Base-by-base conservation (phyloP, 2,329 filamentous ascomycete species). In the Sarocladium oryzae region DNA sequence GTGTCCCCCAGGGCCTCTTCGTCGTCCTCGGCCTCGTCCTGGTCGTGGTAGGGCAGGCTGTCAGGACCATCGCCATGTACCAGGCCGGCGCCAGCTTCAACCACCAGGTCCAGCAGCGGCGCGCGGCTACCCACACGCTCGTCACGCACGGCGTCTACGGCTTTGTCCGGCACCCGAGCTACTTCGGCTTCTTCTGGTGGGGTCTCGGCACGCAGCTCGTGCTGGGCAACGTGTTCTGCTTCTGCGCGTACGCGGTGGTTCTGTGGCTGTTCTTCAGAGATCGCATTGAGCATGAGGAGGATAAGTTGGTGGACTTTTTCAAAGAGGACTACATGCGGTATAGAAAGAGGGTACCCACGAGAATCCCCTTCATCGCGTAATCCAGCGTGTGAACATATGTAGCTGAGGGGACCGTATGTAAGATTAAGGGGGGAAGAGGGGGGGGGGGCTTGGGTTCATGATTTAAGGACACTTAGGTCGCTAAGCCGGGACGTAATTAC, bases 181-280 rank as follows among this genome's bases (percentile, higher is more conserved):
- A 99, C 69, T 96, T 97, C 72, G 93, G 92, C 3, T 99, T 96
- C 73, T 99, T 96, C 69, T 97, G 90, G 84, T 99, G 92, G 92
- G 89, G 88, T 0, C 63, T 97, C n/a, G 93, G 93, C 4, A 96
- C 91, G 11, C 93, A 99, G 74, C 63, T 97, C 38, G 82, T 95
- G 51, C 75, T 96, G 56, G 92, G 92, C 16, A 99, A 99, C 68
- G 69, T 79, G 8, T 57, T 95, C 2, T 95, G 89, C 65, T 82
- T 95, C 52, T 58, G 84, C 6, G 86, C 70, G 2, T 97, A 95
- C 71, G 69, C 81, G 0, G 66, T 77, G 7, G 86, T 95, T 15
- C 67, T 99, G 58, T 96, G 89, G 89, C 76, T 72, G 54, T 99
- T 99, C 67, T 99, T 99, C 65, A 77, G 74, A 15, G 70, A 66